phyloP scores from a whole-genome alignment of 805 yeast species.

The Metschnikowia vanudenii region DNA sequence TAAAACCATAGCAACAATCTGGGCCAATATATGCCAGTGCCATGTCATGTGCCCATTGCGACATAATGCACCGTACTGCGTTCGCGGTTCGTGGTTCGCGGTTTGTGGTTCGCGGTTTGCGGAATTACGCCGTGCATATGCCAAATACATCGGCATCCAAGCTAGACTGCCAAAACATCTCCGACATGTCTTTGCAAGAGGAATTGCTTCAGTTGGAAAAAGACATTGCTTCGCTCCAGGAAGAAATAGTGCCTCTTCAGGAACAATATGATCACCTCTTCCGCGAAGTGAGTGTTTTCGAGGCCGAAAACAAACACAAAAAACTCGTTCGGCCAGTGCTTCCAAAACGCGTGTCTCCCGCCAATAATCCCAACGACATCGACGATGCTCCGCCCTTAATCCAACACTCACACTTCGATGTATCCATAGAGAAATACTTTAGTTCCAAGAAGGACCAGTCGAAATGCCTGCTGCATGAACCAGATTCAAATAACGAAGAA shows the following conservation, averaged over 20 bases:
- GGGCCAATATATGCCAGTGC: no score
- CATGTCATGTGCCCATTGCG: no score
- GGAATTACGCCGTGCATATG: no score
- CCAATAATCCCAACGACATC: constrained; percentile 1
- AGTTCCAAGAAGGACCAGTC: not conserved
- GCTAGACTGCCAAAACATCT: no score
- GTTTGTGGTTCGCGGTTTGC: no score
- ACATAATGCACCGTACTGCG: no score
- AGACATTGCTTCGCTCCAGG: constrained; percentile 15
- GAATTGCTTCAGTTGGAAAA: constrained; percentile 12
- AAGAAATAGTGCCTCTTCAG: constrained; percentile 14
- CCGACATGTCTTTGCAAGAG: constrained; percentile 10
- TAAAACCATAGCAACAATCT: no score
- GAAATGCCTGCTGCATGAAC: not conserved
- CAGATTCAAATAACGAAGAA: not conserved
- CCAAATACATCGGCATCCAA: no score
- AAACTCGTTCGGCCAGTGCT: constrained; percentile 11
- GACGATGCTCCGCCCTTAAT: constrained; percentile 20
- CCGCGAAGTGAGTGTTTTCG: constrained; percentile 16
- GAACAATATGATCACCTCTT: constrained; percentile 11
- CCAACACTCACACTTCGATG: constrained; percentile 20
- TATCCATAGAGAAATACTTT: constrained; percentile 18
- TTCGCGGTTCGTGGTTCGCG: no score
- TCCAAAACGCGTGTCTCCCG: not conserved
- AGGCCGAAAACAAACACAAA: constrained; percentile 14